Evolutionary conservation across 805 yeast genomes (phyloP).

Genomic region (Jamesozyma hellenica): DNA sequence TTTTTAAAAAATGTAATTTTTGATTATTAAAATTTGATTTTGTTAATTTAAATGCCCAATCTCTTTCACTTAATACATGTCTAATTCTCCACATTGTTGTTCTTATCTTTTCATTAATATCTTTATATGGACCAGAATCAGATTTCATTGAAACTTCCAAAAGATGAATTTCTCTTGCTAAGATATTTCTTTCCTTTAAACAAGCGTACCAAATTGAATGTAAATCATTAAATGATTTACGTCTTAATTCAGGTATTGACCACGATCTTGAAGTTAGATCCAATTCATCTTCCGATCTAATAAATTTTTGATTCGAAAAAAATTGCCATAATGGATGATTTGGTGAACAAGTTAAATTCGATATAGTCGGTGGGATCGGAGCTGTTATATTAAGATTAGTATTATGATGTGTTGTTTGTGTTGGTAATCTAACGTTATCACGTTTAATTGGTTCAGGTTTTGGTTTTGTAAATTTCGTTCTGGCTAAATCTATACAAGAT

Average conservation of each 20-base stretch:
- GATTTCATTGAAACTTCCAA: conserved; percentile 27
- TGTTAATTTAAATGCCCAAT: conserved; percentile 55
- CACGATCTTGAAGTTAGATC: conserved; percentile 61
- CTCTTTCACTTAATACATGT: conserved; percentile 81
- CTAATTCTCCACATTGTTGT: conserved; percentile 70
- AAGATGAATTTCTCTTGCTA: conserved; percentile 64
- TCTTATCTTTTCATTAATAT: conserved; percentile 37
- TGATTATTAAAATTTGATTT: conserved; percentile 34
- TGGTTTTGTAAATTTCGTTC: conserved; percentile 34
- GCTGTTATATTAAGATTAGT: conserved; percentile 46
- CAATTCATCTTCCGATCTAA: conserved; percentile 49
- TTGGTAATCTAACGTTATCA: conserved; percentile 16
- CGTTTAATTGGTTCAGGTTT: conserved; percentile 21
- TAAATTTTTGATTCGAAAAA: conserved; percentile 52
- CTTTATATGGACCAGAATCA: conserved; percentile 30
- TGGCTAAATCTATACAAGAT: conserved; percentile 16
- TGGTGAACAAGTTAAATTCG: conserved; percentile 60
- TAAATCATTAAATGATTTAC: conserved; percentile 84
- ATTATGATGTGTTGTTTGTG: conserved; percentile 22
- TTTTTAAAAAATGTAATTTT: conserved; percentile 41
- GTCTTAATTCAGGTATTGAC: conserved; percentile 79
- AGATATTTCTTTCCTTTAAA: conserved; percentile 68
- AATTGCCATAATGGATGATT: conserved; percentile 96
- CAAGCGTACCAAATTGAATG: conserved; percentile 87
- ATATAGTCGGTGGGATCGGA: conserved; percentile 77